Percentiles rank a stretch among this genome's conserved stretches.
Evolutionary conservation across 106 monocot genomes (phyloP).

Genomic region (Dendrobium huoshanense): DNA sequence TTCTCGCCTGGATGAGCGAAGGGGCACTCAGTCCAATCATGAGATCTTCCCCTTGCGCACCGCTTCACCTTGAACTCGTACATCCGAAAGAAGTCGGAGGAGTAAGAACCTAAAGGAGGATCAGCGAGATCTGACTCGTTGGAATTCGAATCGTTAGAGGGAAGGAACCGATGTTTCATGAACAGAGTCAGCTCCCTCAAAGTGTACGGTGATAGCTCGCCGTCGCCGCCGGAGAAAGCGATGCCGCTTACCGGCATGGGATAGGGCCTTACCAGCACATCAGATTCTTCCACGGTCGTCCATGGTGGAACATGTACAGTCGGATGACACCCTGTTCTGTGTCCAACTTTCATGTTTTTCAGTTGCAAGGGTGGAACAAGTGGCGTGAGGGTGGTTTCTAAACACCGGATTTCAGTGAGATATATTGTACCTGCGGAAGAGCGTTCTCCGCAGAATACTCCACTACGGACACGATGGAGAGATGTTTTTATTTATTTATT

Average conservation of each 20-base stretch:
- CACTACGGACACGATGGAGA: too few relatives aligned
- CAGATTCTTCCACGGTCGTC: neutral
- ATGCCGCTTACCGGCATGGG: neutral
- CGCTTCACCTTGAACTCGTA: constrained; percentile 39
- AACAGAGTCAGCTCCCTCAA: neutral
- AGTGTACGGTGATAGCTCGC: neutral
- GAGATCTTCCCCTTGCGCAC: constrained; percentile 21
- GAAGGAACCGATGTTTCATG: neutral
- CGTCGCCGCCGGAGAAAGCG: neutral
- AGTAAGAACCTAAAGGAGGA: neutral
- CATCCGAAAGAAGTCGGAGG: constrained; percentile 33
- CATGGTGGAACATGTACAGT: neutral
- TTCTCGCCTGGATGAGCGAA: constrained; percentile 45
- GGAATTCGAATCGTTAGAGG: neutral
- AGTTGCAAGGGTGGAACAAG: too few relatives aligned
- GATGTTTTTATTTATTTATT: too few relatives aligned
- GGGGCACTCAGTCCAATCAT: constrained; percentile 49
- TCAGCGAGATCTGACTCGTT: neutral
- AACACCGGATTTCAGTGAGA: too few relatives aligned
- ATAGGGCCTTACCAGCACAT: neutral
- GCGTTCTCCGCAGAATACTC: too few relatives aligned
- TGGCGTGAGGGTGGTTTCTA: too few relatives aligned
- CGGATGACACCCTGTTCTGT: neutral
- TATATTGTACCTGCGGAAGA: too few relatives aligned
- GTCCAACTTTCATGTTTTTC: neutral